Base-by-base conservation (phyloP, 495 filamentous ascomycete genomes). In the Hyaloscypha bicolor region DNA sequence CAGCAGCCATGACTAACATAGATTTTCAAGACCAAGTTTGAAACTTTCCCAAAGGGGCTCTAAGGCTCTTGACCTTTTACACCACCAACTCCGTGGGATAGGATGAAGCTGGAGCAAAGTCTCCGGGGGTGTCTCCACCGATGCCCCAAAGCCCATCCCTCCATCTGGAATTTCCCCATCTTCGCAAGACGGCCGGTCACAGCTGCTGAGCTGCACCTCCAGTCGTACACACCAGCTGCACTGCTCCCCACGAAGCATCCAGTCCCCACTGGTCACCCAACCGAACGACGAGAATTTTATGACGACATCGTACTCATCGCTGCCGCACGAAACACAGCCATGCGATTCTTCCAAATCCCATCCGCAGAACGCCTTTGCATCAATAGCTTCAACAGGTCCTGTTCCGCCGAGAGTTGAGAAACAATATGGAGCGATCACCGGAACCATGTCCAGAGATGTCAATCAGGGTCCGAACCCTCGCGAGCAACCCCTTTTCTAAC, bases 301-400 rank as follows among this genome's bases (percentile, higher is more conserved):
- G 53, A 56, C 53, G 53, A 56, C 53, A 56, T 56, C 53, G 53
- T 56, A n/a, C 53, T 56, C 53, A 29, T 56, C 53, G 53, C n/a
- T 25, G 9, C 53, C 19, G 4, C 21, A 30, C 53, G 42, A 48
- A 48, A 56, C 19, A n/a, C 53, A 56, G 29, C 29, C 6, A 56
- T 56, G 53, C 22, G 8, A 56, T 56, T 56, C 53, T 56, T 31
- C 22, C 21, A 31, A 56, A 56, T 56, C 4, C 53, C 53, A 56
- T 56, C 53, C 1, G 19, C 22, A 56, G 9, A 56, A 25, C 21
- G 21, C 9, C 6, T 29, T 29, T 11, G 25, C 29, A 31, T 31
- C 22, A 56, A 56, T 14, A 56, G 53, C 53, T 56, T 56, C 53
- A 56, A 11, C 19, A 56, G 1, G 16, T 56, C 53, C 21, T 12